phyloP scores from a whole-genome alignment of 1,139 yeast species.

The Suhomyces atakaporum region DNA sequence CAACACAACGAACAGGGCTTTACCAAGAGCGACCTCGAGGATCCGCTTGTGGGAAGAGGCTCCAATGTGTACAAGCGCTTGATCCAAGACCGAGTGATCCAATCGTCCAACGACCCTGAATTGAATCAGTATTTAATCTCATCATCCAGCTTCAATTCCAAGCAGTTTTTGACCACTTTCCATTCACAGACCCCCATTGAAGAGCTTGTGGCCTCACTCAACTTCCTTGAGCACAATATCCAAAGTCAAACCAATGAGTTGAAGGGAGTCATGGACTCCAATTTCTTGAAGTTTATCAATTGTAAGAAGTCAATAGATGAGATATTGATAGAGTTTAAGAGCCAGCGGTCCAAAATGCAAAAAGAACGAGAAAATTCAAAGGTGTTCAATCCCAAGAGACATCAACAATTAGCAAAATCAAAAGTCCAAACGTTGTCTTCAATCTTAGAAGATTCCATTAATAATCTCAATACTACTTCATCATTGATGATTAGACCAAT shows the following conservation, averaged over 20 bases:
- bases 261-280: slow-evolving; percentile 66
- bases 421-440: slow-evolving; percentile 29
- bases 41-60: slow-evolving; percentile 58
- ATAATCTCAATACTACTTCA: slow-evolving; percentile 57
- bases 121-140: slow-evolving; percentile 63
- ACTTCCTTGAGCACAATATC: slow-evolving; percentile 60
- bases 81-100: slow-evolving; percentile 36
- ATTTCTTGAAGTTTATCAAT: slow-evolving; percentile 73
- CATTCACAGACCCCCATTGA: slow-evolving; percentile 72
- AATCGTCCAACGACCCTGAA: slow-evolving; percentile 43
- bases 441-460: slow-evolving; percentile 47
- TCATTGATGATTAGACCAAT: slow-evolving; percentile 76
- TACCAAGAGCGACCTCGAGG: slow-evolving; percentile 30
- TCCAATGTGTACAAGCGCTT: slow-evolving; percentile 47
- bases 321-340: slow-evolving; percentile 35
- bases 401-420: slow-evolving; percentile 22
- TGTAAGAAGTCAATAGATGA: slow-evolving; percentile 62
- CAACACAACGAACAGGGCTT: slow-evolving; percentile 6
- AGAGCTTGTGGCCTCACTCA: slow-evolving; percentile 58
- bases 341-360: slow-evolving; percentile 40
- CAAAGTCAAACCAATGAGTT: slow-evolving; percentile 67
- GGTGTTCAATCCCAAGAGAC: slow-evolving; percentile 42
- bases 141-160: slow-evolving; percentile 72
- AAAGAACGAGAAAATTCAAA: slow-evolving; percentile 38
- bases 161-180: slow-evolving; percentile 64